A percentile compares a stretch with the other conserved stretches of the same genome.
phyloP scores from a whole-genome alignment of 768 basidiomycete species.

The Rhodotorula sphaerocarpa region DNA sequence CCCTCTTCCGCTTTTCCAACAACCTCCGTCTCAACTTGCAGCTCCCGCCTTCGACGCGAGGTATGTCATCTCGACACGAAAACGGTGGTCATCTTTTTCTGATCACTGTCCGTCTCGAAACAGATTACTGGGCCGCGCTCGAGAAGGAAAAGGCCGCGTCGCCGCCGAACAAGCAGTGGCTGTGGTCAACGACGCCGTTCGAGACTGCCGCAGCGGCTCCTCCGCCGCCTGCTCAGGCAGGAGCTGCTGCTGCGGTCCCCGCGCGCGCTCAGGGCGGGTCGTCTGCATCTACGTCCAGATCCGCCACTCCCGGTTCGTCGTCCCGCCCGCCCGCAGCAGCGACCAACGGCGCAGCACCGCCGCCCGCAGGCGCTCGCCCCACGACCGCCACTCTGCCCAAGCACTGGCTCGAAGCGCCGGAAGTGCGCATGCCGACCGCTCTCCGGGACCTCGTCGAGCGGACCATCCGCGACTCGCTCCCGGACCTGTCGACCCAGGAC shows the following conservation, averaged over 20 bases:
- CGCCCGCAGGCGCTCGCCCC: background rate
- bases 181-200: conserved; percentile 32
- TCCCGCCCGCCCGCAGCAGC: background rate
- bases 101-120: too few relatives aligned
- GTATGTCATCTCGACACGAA: too few relatives aligned
- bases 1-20: conserved; percentile 38
- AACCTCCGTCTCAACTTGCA: conserved; percentile 52
- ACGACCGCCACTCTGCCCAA: conserved; percentile 17
- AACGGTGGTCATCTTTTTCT: too few relatives aligned
- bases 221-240: conserved; percentile 11
- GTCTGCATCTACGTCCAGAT: background rate
- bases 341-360: background rate
- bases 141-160: conserved; percentile 28
- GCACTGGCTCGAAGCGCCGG: conserved; percentile 47
- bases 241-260: background rate
- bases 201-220: conserved; percentile 33
- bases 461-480: conserved; percentile 61
- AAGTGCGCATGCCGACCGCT: conserved; percentile 71
- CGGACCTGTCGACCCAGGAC: conserved; percentile 20
- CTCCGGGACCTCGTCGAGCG: conserved; percentile 74
- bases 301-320: background rate
- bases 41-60: conserved; percentile 72
- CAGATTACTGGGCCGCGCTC: conserved; percentile 34
- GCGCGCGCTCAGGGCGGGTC: background rate
- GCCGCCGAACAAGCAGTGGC: conserved; percentile 34